phyloP scores from a whole-genome alignment of 805 yeast genomes.

The Wickerhamiella azymoides region DNA sequence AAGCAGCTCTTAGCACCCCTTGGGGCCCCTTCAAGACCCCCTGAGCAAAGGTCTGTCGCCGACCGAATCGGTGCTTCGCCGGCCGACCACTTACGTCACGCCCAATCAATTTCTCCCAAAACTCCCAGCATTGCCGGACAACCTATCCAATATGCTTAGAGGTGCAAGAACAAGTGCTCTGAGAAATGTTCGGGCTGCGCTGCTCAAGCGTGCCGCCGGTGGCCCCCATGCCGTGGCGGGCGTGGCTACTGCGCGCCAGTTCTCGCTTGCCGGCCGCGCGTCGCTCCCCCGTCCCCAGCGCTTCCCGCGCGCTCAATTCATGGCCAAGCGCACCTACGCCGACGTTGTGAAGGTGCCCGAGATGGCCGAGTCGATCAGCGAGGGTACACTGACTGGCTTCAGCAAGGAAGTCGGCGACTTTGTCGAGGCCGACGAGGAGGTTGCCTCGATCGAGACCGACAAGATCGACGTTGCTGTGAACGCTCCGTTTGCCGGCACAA shows the following conservation, averaged over 20 bases:
- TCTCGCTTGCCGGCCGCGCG: constrained; percentile 7
- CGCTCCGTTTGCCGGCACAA: constrained; percentile 82
- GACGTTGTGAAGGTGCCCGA: constrained; percentile 75
- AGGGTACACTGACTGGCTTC: constrained; percentile 71
- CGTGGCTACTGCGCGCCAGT: constrained; percentile 2
- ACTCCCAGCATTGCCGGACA: not conserved
- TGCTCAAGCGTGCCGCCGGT: constrained; percentile 2
- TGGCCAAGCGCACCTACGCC: constrained; percentile 20
- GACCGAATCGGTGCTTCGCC: not conserved
- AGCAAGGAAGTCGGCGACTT: constrained; percentile 66
- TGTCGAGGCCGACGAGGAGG: constrained; percentile 71
- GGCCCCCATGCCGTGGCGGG: not conserved
- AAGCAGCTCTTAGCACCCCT: no score
- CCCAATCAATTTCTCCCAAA: not conserved
- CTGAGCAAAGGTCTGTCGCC: no score
- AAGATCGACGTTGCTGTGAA: constrained; percentile 96
- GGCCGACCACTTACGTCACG: not conserved
- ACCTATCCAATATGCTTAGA: constrained; percentile 6
- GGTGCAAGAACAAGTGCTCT: constrained; percentile 7
- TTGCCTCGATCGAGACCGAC: constrained; percentile 97
- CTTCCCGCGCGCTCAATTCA: constrained; percentile 4
- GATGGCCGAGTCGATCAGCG: constrained; percentile 97
- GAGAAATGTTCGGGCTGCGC: constrained; percentile 3
- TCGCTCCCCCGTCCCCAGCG: constrained; percentile 7
- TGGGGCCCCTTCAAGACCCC: no score